phyloP scores from a whole-genome alignment of 2,329 filamentous ascomycete genomes.

The Arthrocladium fulminans region DNA sequence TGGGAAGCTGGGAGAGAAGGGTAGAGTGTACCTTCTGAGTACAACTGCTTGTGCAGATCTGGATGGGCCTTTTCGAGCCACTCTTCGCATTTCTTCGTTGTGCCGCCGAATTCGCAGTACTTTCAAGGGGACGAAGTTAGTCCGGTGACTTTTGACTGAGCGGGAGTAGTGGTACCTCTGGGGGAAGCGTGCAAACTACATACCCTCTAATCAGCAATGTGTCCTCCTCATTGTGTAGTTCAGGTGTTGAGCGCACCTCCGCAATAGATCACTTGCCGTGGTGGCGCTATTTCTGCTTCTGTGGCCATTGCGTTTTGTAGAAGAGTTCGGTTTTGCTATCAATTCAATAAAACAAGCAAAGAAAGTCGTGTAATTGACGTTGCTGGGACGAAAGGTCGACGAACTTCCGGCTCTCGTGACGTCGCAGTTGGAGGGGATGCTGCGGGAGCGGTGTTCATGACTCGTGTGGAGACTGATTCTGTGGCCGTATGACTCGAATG shows the following conservation, averaged over 20 bases:
- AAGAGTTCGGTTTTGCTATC: not conserved
- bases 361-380: not conserved
- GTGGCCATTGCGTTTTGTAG: conserved; percentile 13
- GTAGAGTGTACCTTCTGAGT: conserved; percentile 64
- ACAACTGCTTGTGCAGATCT: conserved; percentile 66
- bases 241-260: conserved; percentile 40
- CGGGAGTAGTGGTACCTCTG: conserved; percentile 49
- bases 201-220: conserved; percentile 14
- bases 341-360: too few relatives aligned
- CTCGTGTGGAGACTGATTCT: too few relatives aligned
- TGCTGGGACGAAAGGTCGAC: too few relatives aligned
- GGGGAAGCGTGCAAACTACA: conserved; percentile 55
- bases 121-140: too few relatives aligned
- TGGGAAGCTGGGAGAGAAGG: conserved; percentile 7
- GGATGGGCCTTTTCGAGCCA: conserved; percentile 75
- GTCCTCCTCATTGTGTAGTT: conserved; percentile 1
- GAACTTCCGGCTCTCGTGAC: too few relatives aligned
- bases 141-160: conserved; percentile 8
- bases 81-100: conserved; percentile 91
- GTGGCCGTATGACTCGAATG: too few relatives aligned
- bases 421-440: not conserved
- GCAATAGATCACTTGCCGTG: conserved; percentile 51
- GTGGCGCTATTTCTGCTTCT: conserved; percentile 29
- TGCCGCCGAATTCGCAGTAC: conserved; percentile 99
- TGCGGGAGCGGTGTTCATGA: too few relatives aligned